Evolutionary conservation across 441 rosid species (phyloP).

Genomic region (Populus hybrid): DNA sequence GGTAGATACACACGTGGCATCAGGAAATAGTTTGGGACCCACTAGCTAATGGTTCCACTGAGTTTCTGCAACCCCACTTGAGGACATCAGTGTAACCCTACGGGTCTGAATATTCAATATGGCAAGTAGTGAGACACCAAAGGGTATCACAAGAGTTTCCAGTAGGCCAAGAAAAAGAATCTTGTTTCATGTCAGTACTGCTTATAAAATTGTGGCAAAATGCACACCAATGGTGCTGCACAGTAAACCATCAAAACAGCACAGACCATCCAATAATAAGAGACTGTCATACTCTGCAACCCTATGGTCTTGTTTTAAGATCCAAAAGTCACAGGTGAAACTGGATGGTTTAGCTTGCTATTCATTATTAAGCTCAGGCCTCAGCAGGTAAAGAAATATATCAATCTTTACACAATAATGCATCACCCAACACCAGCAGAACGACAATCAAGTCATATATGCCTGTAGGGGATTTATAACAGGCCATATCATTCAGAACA

Average conservation of each 20-base stretch:
- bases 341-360: neutral
- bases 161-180: neutral
- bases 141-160: neutral
- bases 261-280: neutral
- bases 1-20: neutral
- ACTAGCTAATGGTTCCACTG: neutral
- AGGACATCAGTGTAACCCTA: neutral
- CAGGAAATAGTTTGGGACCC: constrained; percentile 6
- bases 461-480: neutral
- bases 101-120: neutral
- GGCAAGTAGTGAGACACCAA: constrained; percentile 1
- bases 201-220: neutral
- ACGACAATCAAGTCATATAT: constrained; percentile 10
- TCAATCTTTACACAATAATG: neutral
- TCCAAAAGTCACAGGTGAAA: neutral
- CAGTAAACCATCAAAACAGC: neutral
- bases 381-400: neutral
- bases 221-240: neutral
- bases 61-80: neutral
- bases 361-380: neutral
- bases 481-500: constrained; percentile 22
- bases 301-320: neutral
- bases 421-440: neutral
- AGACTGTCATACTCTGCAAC: neutral
- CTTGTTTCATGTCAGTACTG: too few relatives aligned